Base-by-base conservation (phyloP, 345 rosid species). In the Populus simonii region DNA sequence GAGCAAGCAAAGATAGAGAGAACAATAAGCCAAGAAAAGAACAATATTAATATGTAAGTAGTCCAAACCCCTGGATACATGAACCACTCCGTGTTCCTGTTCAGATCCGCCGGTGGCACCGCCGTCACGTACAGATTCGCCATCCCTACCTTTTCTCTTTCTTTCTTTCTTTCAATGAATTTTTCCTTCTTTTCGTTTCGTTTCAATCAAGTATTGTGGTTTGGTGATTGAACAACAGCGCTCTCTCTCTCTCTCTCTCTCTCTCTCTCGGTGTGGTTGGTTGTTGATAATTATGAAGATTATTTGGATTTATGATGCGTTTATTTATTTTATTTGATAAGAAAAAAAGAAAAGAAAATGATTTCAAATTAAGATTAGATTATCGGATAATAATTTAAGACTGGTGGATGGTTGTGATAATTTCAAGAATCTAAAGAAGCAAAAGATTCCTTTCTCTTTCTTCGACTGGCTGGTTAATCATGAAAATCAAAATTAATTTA, bases 51-150 rank as follows among this genome's bases (percentile, higher is more conserved):
- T 41, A 93, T 87, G 70, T 91, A 93, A 36, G 93, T 83, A 1
- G 94, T 91, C 97, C 97, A 93, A 0, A 93, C 97, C 3, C 96
- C 97, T 0, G 97, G 93, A 72, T 91, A 92, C 83, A 90, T 90
- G 90, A 92, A 92, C 95, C 92, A 92, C 85, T 90, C 96, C n/a
- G 96, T 93, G 83, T 93, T 93, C 88, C 83, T 78, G 78, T 93
- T 93, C 86, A 91, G 92, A 90, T 93, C 97, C 87, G 96, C 85
- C 80, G 97, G 82, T 76, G 91, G 91, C 82, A 82, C 82, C 70
- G 94, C 94, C 83, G 84, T 81, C 22, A 93, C 96, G 73, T 93
- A 93, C 86, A 93, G 71, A 71, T 75, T 84, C 67, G 89, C 83
- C 89, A 83, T 84, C 25, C 15, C 15, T 18, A 41, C 22, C 39